Evolutionary conservation across 257 asterid species (phyloP).

Genomic region (Asclepias syriaca): DNA sequence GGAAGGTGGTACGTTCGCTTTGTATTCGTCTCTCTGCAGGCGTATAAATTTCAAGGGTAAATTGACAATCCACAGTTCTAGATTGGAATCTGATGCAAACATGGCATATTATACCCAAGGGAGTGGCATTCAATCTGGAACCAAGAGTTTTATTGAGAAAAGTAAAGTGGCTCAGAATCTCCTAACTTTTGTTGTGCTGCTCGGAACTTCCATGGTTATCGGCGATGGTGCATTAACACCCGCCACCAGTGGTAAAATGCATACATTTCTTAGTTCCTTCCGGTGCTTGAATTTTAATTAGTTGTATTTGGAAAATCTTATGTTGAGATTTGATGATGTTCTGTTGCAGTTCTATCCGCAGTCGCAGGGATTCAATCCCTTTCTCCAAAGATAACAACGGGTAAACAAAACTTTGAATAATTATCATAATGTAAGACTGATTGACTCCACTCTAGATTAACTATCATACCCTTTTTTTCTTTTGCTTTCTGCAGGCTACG

Average conservation of each 20-base stretch:
- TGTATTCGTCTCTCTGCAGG: constrained; percentile 17
- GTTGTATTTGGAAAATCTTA: too few species aligned
- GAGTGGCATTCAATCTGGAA: constrained; percentile 11
- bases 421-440: too few species aligned
- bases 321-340: background rate
- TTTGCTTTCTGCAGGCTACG: constrained; percentile 13
- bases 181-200: constrained; percentile 22
- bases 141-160: constrained; percentile 22
- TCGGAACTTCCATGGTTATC: constrained; percentile 89
- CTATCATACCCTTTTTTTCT: too few species aligned
- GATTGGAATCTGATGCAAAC: constrained; percentile 20
- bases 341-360: constrained; percentile 24
- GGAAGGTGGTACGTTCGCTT: constrained; percentile 32
- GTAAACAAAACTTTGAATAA: background rate
- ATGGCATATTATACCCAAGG: constrained; percentile 22
- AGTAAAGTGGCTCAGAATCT: constrained; percentile 12
- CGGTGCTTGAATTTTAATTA: too few species aligned
- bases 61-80: constrained; percentile 10
- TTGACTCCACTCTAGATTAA: too few species aligned
- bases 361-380: constrained; percentile 21
- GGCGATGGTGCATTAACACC: constrained; percentile 87
- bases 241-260: constrained; percentile 60
- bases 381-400: constrained; percentile 18
- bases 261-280: background rate
- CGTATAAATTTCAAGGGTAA: constrained; percentile 16